Base-by-base conservation (phyloP, 352 stramenopile species). In the Saprolegnia parasitica region DNA sequence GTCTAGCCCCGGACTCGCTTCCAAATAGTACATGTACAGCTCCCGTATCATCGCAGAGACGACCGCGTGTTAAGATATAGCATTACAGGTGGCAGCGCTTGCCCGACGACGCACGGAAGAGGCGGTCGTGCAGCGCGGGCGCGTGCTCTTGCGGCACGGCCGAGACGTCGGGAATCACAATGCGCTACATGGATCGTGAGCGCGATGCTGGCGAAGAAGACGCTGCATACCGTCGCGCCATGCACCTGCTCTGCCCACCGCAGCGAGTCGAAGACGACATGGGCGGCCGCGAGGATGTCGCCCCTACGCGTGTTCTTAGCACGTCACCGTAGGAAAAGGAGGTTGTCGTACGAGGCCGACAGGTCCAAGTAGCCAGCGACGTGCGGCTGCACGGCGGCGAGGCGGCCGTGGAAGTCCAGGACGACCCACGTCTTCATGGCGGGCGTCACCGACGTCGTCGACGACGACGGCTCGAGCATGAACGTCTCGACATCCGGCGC, bases 401-500 rank as follows among this genome's bases (percentile, higher is more conserved):
- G 66, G 18, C 76, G 78, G 18, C 84, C 78, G 45, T 84, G 70
- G 70, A 96, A 95, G 73, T 97, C 90, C 46, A 97, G 73, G 0
- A 96, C 65, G 10, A 90, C 89, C 78, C 87, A 95, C 32, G 65
- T 72, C 21, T 76, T 72, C 32, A 90, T 66, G 37, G 67, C 81
- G 10, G 55, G 73, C 6, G 79, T 67, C 0, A 61, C 64, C 0
- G 76, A 64, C 50, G 87, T 78, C 24, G 57, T 55, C 47, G 86
- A 77, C 5, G 29, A 23, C 4, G 13, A 23, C 4, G 77, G 80
- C 49, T 90, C 77, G 65, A 88, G 80, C 62, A 97, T 73, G 74
- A 89, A 97, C 42, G 91, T 96, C 73, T 93, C 79, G 35, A 98
- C 86, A 71, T 99, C 87, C 0, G 97, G 97, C 13, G 97, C 97